A percentile compares a stretch with the other conserved stretches of the same genome.
These are phyloP conservation scores for Sporothrix luriei DNA, from an alignment of 2,329 filamentous ascomycete species.

Conservation along the genomic window DNA sequence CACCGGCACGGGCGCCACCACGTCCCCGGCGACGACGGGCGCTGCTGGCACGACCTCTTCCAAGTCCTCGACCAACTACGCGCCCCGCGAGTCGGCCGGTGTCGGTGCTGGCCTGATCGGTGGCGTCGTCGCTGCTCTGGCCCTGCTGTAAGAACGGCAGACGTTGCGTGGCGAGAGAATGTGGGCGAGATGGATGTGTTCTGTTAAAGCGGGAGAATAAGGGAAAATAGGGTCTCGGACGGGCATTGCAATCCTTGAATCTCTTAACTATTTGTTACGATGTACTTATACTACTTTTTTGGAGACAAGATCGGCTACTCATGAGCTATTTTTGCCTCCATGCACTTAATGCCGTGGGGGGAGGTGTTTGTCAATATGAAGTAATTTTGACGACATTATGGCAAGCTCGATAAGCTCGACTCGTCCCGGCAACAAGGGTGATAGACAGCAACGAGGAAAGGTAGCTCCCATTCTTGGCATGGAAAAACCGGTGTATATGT, in stretches of 20 bases:
- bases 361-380: not conserved
- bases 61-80: constrained; percentile 29
- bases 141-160: constrained; percentile 35
- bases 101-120: constrained; percentile 35
- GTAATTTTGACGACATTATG: not conserved
- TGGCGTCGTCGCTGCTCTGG: constrained; percentile 36
- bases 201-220: not conserved
- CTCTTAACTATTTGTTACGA: not conserved
- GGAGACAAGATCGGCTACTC: not conserved
- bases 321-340: not conserved
- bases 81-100: constrained; percentile 33
- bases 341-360: not conserved
- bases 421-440: not conserved
- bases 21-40: not conserved
- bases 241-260: not conserved
- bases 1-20: not conserved
- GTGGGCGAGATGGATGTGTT: not conserved
- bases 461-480: not conserved
- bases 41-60: constrained; percentile 31
- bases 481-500: too few relatives aligned
- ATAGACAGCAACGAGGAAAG: not conserved
- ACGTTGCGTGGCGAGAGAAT: not conserved
- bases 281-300: constrained; percentile 21
- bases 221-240: not conserved
- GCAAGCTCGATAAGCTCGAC: not conserved